phyloP scores from a whole-genome alignment of 345 rosid genomes.

The Anacardium occidentale region DNA sequence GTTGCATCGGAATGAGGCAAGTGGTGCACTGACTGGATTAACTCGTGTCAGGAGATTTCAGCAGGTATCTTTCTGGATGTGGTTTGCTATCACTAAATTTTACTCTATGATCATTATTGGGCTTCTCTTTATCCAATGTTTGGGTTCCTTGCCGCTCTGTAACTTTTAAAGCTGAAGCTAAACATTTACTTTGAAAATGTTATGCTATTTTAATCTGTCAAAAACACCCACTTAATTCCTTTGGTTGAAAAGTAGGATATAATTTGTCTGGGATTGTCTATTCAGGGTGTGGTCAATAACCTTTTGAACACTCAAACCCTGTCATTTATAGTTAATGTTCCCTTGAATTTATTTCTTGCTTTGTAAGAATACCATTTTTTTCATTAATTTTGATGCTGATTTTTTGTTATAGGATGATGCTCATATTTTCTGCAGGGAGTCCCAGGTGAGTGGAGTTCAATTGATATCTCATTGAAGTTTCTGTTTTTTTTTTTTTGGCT shows the following conservation, averaged over 20 bases:
- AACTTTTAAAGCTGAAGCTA: constrained; percentile 8
- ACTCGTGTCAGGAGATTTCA: constrained; percentile 97
- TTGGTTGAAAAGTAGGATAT: too few species aligned
- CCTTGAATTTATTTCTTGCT: constrained; percentile 5
- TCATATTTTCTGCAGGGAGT: constrained; percentile 86
- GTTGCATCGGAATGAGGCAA: constrained; percentile 94
- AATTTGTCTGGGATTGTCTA: neutral
- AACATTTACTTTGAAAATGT: neutral
- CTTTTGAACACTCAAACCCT: neutral
- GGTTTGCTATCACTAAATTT: neutral
- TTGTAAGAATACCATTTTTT: neutral
- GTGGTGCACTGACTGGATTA: constrained; percentile 95
- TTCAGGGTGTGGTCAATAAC: neutral
- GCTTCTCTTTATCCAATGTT: neutral
- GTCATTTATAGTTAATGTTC: neutral
- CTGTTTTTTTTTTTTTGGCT: neutral
- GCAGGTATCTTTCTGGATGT: constrained; percentile 54
- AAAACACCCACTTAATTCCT: too few species aligned
- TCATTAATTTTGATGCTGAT: neutral
- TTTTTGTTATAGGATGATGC: constrained; percentile 85
- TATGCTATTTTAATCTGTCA: neutral
- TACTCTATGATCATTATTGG: neutral
- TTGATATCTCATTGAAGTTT: constrained; percentile 2
- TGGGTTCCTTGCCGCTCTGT: neutral
- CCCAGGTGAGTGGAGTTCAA: constrained; percentile 52